Evolutionary conservation across 2,329 filamentous ascomycete species (phyloP).

Genomic region (Colletotrichum sansevieriae): DNA sequence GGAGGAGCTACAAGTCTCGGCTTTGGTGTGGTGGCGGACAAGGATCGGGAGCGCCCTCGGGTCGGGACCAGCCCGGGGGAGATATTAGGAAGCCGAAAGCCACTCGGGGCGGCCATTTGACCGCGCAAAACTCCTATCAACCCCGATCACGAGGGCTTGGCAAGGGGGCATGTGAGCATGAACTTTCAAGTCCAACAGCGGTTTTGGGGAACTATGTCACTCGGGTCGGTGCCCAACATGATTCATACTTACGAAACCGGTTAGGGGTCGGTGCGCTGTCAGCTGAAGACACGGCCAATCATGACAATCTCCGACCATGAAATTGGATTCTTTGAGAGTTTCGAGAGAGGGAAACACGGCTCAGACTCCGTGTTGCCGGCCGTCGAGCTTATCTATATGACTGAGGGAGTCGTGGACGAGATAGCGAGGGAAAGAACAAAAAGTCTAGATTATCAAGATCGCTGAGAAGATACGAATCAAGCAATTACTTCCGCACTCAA

Average conservation of each 20-base stretch:
- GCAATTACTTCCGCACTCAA: not conserved
- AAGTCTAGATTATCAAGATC: too few relatives aligned
- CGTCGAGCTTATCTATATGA: constrained; percentile 6
- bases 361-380: not conserved
- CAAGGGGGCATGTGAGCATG: not conserved
- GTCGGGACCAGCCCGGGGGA: not conserved
- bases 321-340: not conserved
- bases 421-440: too few relatives aligned
- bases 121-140: not conserved
- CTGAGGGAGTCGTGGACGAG: not conserved
- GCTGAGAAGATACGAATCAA: not conserved
- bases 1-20: constrained; percentile 13
- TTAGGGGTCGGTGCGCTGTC: not conserved
- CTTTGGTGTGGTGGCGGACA: not conserved
- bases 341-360: not conserved
- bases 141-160: not conserved
- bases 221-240: constrained; percentile 11
- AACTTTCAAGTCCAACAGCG: not conserved
- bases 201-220: not conserved
- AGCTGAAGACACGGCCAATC: not conserved
- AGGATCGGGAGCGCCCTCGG: constrained; percentile 13
- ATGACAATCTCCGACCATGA: not conserved
- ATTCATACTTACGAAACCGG: constrained; percentile 14
- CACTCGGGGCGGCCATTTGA: not conserved
- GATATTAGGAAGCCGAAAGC: constrained; percentile 2